Percentiles rank a stretch among this genome's conserved stretches.
Conservation (phyloP, 2,329 filamentous ascomycete species). For the Arthroderma sp. region DNA sequence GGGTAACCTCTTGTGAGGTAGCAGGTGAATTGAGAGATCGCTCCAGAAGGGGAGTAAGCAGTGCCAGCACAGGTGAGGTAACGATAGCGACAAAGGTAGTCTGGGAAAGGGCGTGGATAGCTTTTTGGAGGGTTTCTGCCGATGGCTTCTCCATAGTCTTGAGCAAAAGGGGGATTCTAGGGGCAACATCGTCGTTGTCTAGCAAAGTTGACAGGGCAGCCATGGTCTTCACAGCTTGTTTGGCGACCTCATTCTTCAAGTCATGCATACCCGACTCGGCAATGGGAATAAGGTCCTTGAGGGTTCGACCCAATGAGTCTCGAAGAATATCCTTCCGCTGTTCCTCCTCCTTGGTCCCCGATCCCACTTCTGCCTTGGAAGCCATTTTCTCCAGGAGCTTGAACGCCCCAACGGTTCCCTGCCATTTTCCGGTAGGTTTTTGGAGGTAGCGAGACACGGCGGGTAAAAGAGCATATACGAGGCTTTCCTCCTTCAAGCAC, state of each 20-base stretch:
- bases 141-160: constrained; percentile 94
- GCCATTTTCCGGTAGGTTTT: constrained; percentile 89
- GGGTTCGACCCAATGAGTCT: constrained; percentile 73
- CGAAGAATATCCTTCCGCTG: constrained; percentile 77
- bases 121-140: constrained; percentile 76
- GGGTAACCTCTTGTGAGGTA: constrained; percentile 84
- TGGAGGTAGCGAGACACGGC: constrained; percentile 60
- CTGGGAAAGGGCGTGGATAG: constrained; percentile 89
- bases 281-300: constrained; percentile 13
- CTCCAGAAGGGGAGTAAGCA: constrained; percentile 88
- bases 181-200: constrained; percentile 92
- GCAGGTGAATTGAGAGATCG: constrained; percentile 82
- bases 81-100: constrained; percentile 98
- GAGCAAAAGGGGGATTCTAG: constrained; percentile 80
- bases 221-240: constrained; percentile 89
- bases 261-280: constrained; percentile 72
- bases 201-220: constrained; percentile 75
- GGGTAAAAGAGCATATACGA: constrained; percentile 72
- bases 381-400: constrained; percentile 84
- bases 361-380: constrained; percentile 77
- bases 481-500: constrained; percentile 65
- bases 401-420: constrained; percentile 79
- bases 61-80: constrained; percentile 84
- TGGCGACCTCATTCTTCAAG: constrained; percentile 69
- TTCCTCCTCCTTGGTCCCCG: constrained; percentile 74